Percentiles rank a stretch among this genome's conserved stretches.
phyloP scores from a whole-genome alignment of 768 basidiomycete species.

The Dictyophora rubrovolvata region DNA sequence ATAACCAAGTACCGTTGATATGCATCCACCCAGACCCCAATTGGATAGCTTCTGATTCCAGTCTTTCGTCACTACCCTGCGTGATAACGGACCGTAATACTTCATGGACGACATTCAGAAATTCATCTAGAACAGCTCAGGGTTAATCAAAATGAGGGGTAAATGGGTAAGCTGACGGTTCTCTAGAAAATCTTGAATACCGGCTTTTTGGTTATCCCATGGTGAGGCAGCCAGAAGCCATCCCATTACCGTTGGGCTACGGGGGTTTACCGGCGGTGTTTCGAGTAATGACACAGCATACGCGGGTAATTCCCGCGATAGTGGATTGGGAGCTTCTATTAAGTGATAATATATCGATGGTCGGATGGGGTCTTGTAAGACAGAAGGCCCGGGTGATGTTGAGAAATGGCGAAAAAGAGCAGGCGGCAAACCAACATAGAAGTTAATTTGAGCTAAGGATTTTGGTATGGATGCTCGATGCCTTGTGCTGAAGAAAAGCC shows the following conservation, averaged over 20 bases:
- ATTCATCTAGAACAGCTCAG: constrained; percentile 34
- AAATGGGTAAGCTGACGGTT: constrained; percentile 42
- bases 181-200: constrained; percentile 60
- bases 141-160: not conserved
- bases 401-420: not conserved
- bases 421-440: not conserved
- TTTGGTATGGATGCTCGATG: not conserved
- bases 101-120: constrained; percentile 50
- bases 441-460: not conserved
- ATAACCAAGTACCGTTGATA: constrained; percentile 40
- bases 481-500: too few relatives aligned
- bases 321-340: constrained; percentile 38
- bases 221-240: constrained; percentile 50
- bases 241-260: constrained; percentile 50
- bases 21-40: constrained; percentile 80
- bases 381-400: not conserved
- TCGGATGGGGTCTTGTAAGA: constrained; percentile 44
- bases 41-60: constrained; percentile 54
- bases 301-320: constrained; percentile 34
- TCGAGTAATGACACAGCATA: constrained; percentile 61
- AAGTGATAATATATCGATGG: constrained; percentile 66
- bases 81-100: constrained; percentile 43
- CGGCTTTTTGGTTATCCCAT: constrained; percentile 30
- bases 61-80: constrained; percentile 55
- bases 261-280: constrained; percentile 30